Conservation (phyloP, 2,329 filamentous ascomycete genomes). For the Talaromyces sp. region DNA sequence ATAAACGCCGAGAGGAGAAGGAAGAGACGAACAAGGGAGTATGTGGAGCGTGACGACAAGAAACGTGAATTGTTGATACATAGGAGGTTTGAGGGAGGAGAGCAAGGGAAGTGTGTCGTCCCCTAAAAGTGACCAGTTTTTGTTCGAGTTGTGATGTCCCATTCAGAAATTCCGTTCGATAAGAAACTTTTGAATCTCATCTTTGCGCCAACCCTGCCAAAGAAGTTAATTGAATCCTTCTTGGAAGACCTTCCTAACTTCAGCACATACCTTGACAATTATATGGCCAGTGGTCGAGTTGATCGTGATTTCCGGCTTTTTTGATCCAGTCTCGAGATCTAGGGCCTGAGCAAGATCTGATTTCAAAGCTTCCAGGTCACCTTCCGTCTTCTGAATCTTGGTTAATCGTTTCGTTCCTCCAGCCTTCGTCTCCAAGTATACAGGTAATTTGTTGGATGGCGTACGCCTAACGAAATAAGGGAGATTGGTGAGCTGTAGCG, state of each 20-base stretch:
- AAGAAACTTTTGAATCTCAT: conserved; percentile 46
- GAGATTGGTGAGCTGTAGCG: conserved; percentile 41
- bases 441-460: conserved; percentile 62
- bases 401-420: conserved; percentile 74
- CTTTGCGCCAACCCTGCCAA: conserved; percentile 47
- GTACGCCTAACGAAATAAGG: conserved; percentile 72
- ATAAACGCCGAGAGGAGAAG: conserved; percentile 15
- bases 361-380: conserved; percentile 60
- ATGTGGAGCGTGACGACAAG: background rate
- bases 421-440: conserved; percentile 69
- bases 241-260: conserved; percentile 13
- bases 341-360: conserved; percentile 59
- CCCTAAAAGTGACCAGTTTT: background rate
- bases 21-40: conserved; percentile 10
- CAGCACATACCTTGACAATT: conserved; percentile 60
- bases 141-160: background rate
- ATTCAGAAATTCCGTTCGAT: conserved; percentile 42
- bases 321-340: conserved; percentile 44
- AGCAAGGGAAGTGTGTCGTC: background rate
- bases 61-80: background rate
- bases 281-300: conserved; percentile 67
- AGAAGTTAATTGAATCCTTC: background rate
- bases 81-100: background rate
- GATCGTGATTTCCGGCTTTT: conserved; percentile 41
- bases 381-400: conserved; percentile 71